Conservation (phyloP, 768 basidiomycete genomes). For the Tylopilus vinaceipallidus region DNA sequence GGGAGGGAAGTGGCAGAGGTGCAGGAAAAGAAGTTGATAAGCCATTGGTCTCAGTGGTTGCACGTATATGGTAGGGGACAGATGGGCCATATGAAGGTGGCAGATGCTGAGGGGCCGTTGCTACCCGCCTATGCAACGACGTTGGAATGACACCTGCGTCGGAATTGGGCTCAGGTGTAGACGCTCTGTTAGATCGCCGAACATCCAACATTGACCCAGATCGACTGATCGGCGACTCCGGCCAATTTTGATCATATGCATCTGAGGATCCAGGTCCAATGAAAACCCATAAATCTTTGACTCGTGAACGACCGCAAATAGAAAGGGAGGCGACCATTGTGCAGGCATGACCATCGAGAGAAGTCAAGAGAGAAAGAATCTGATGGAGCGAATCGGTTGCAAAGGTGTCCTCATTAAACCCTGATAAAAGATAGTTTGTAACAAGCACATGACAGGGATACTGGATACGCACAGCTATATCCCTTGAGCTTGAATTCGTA, state of each 20-base stretch:
- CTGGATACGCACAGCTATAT: slow-evolving; percentile 60
- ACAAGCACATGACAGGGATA: slow-evolving; percentile 11
- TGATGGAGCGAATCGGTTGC: slow-evolving; percentile 70
- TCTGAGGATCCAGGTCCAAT: slow-evolving; percentile 47
- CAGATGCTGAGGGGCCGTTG: slow-evolving; percentile 30
- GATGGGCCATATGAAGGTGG: slow-evolving; percentile 15
- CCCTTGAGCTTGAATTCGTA: slow-evolving; percentile 83
- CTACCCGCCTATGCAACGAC: slow-evolving; percentile 32
- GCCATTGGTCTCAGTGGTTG: slow-evolving; percentile 33
- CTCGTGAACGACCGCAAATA: slow-evolving; percentile 66
- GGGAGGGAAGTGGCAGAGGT: slow-evolving; percentile 17
- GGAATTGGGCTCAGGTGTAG: slow-evolving; percentile 31
- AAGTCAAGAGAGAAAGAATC: slow-evolving; percentile 62
- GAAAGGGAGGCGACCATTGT: slow-evolving; percentile 67
- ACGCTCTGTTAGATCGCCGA: slow-evolving; percentile 33
- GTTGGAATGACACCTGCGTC: slow-evolving; percentile 25
- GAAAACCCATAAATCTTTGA: slow-evolving; percentile 80
- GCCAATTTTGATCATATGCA: slow-evolving; percentile 30
- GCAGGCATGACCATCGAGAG: slow-evolving; percentile 68
- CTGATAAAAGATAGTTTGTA: slow-evolving; percentile 37
- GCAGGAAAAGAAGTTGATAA: slow-evolving; percentile 17
- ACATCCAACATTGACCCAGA: slow-evolving; percentile 36
- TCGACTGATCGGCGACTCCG: slow-evolving; percentile 36
- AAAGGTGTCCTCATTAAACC: slow-evolving; percentile 79
- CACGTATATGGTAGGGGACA: slow-evolving; percentile 32